Base-by-base conservation (phyloP, 129 eudicot species). In the Rutidosis leptorrhynchoides region DNA sequence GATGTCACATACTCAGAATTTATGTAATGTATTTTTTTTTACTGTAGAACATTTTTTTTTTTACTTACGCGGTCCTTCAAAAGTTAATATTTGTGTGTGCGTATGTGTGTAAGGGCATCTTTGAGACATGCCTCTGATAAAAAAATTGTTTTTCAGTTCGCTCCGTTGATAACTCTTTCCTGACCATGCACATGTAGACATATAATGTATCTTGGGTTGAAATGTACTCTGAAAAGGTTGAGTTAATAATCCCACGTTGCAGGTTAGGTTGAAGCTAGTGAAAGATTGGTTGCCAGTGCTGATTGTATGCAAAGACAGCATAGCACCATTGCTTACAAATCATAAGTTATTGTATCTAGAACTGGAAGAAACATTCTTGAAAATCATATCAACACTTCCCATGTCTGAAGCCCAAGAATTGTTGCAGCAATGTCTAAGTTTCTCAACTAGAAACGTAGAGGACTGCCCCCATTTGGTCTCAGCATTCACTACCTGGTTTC, bases 401-500 rank as follows among this genome's bases (percentile, higher is more conserved):
- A 71, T 91, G 87, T 73, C 90, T 4, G 98, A 88, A 49, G 84
- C 98, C 11, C 95, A 92, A 69, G 87, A 82, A 43, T 62, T 92
- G 71, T 55, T 92, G 78, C 94, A 85, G 79, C 89, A 85, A 77
- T 92, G 98, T 57, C 88, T 92, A 26, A 88, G 96, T 77, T 85
- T 92, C 60, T 92, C 98, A n/a, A 85, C 98, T 33, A 79, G 95
- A 69, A 86, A 85, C 32, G 78, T 82, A n/a, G 98, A 92, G 20
- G 98, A 88, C 71, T 92, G 96, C 77, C 90, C 91, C 23, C 98
- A 92, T 75, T 73, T 92, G 80, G 86, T 92, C 28, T 69, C 79
- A 24, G 96, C 96, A 27, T 92, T 88, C 71, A 85, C 86, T 77
- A 92, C 98, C 19, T 92, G 98, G 96, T 92, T 92, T 61, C 88